phyloP scores from a whole-genome alignment of 306 rosid species.

The Vigna nakashimae region DNA sequence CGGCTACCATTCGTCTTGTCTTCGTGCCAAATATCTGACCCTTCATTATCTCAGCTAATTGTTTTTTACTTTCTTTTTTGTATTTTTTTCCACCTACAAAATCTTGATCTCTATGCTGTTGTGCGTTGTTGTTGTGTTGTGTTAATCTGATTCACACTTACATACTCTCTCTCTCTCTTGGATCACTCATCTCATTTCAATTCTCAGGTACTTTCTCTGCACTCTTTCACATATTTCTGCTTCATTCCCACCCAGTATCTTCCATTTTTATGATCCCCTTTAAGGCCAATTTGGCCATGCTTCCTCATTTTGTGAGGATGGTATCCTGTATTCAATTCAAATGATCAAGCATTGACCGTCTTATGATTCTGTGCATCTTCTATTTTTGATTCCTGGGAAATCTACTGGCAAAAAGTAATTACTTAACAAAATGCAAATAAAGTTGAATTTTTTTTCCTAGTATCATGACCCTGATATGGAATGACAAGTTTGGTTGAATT shows the following conservation, averaged over 20 bases:
- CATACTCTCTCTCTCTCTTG: not conserved
- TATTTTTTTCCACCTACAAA: not conserved
- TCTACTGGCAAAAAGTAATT: not conserved
- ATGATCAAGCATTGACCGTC: constrained; percentile 31
- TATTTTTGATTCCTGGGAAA: constrained; percentile 20
- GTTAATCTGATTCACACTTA: constrained; percentile 11
- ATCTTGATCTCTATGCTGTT: not conserved
- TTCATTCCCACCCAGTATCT: not conserved
- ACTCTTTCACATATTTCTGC: not conserved
- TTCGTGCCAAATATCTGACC: constrained; percentile 22
- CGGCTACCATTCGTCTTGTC: constrained; percentile 1
- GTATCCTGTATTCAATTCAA: not conserved
- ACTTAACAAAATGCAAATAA: not conserved
- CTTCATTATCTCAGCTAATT: constrained; percentile 5
- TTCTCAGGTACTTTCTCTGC: constrained; percentile 45
- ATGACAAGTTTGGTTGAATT: constrained; percentile 22
- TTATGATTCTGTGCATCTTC: constrained; percentile 23
- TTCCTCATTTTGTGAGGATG: not conserved
- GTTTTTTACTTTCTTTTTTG: not conserved
- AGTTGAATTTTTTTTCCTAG: not conserved
- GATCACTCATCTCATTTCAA: constrained; percentile 35
- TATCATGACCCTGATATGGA: not conserved
- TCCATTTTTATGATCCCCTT: constrained; percentile 15
- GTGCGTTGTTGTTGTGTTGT: not conserved
- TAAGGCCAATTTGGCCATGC: not conserved